Conservation (phyloP, 1,139 yeast genomes). For the Pichia kudriavzevii region DNA sequence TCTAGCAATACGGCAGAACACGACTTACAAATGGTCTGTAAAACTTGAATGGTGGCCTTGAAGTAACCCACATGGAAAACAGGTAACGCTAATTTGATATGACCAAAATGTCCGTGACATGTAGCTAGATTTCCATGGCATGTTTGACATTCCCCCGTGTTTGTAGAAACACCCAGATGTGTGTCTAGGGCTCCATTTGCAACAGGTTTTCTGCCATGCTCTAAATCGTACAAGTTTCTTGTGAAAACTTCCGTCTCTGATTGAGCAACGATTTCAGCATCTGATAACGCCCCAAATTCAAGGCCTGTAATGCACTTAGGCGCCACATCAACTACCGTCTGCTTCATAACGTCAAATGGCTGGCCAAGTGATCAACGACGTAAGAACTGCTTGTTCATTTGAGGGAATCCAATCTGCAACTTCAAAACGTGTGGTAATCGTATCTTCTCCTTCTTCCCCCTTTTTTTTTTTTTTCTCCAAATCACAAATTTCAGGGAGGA, state of each 20-base stretch:
- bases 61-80: conserved; percentile 97
- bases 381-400: too few species aligned
- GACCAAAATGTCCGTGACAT: conserved; percentile 98
- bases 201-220: conserved; percentile 76
- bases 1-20: conserved; percentile 76
- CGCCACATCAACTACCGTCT: conserved; percentile 69
- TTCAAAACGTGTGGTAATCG: too few species aligned
- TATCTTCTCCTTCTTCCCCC: too few species aligned
- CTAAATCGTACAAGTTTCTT: conserved; percentile 85
- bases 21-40: conserved; percentile 87
- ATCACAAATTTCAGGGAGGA: too few species aligned
- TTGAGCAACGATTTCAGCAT: conserved; percentile 86
- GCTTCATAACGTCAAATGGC: conserved; percentile 51
- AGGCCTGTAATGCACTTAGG: conserved; percentile 89
- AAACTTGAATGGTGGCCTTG: conserved; percentile 79
- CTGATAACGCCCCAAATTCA: conserved; percentile 86
- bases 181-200: conserved; percentile 84
- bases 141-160: conserved; percentile 74
- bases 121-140: conserved; percentile 90
- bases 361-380: too few species aligned
- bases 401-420: too few species aligned
- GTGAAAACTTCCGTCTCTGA: conserved; percentile 92
- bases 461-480: too few species aligned
- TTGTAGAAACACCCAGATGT: conserved; percentile 89
- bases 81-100: conserved; percentile 84